phyloP scores from a whole-genome alignment of 202 grass and related monocot species.

The Brachypodium distachyon region DNA sequence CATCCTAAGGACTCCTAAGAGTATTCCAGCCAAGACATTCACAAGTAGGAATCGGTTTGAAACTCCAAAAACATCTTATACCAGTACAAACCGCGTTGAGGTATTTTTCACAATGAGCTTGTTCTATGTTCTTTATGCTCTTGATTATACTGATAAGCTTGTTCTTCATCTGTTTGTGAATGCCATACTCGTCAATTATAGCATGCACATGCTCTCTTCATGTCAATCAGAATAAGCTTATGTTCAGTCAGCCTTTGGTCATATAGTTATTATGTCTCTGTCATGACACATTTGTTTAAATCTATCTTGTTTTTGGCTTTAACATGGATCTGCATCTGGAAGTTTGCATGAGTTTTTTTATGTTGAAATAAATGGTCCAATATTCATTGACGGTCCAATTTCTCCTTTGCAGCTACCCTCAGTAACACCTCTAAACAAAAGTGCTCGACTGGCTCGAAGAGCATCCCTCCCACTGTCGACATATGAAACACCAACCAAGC shows the following conservation, averaged over 20 bases:
- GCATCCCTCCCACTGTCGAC: slow-evolving; percentile 65
- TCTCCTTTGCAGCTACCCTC: slow-evolving; percentile 25
- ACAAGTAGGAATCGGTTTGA: slow-evolving; percentile 41
- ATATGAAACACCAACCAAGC: slow-evolving; percentile 26
- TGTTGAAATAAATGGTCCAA: not conserved
- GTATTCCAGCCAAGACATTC: slow-evolving; percentile 44
- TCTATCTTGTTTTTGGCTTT: not conserved
- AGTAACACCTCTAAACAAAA: slow-evolving; percentile 25
- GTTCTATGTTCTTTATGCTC: not conserved
- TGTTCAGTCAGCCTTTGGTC: not conserved
- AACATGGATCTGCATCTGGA: not conserved
- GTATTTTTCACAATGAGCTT: slow-evolving; percentile 30
- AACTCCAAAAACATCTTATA: slow-evolving; percentile 55
- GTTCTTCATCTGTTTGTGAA: slow-evolving; percentile 1
- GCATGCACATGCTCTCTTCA: not conserved
- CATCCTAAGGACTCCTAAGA: slow-evolving; percentile 56
- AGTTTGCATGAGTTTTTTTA: slow-evolving; percentile 1
- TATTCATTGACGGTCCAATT: not conserved
- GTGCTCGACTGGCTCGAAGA: slow-evolving; percentile 32
- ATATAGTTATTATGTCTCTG: not conserved
- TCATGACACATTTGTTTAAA: not conserved
- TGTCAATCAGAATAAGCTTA: not conserved
- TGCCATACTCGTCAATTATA: not conserved
- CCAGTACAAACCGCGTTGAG: slow-evolving; percentile 38
- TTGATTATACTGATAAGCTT: not conserved